Evolutionary conservation across 176 grass and related monocot species (phyloP), one percentile per base, ranked within the genome.

Genomic region (Miscanthus lutarioriparius): DNA sequence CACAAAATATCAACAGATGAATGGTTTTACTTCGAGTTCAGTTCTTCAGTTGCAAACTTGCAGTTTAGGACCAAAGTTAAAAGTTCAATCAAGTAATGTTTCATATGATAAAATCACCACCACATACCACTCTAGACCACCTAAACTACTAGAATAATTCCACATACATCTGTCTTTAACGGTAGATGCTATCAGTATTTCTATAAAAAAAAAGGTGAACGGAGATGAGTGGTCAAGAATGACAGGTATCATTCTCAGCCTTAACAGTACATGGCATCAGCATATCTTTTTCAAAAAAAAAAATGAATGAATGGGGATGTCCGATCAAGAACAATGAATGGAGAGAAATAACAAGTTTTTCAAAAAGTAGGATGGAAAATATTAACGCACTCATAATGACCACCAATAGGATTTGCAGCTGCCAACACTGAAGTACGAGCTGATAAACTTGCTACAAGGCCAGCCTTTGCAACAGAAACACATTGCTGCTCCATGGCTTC

Each of bases 401-500:
- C 96, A 65, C 93, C 93, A 68, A 95, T 89, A 85, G 96, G 96
- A 89, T 98, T 98, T 68, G 96, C 96, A 70, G 96, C 96, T 71
- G 96, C 96, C 37, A 98, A 82, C 44, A 98, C 87, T 71, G 96
- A 95, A 25, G 96, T 87, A 30, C 91, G 93, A 77, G 96, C 89
- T 82, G 93, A 95, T 83, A 95, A 90, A 90, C 93, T 98, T 80
- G 96, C 96, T 33, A 98, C 96, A 62, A 98, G 87, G 72, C 96
- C 96, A 30, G 96, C 96, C 87, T 98, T 98, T 87, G 96, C 96
- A 45, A 98, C 87, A 59, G 96, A 98, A 28, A 98, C 96, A 89
- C 93, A 93, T 90, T 98, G 96, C 77, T 95, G 96, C 84, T 95
- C 96, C 96, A 98, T 98, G 72, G 96, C 91, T 93, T 98, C 96